Evolutionary conservation across 768 basidiomycete species (phyloP), one percentile per base, ranked within the genome.

Genomic region (Kwoniella sp.): DNA sequence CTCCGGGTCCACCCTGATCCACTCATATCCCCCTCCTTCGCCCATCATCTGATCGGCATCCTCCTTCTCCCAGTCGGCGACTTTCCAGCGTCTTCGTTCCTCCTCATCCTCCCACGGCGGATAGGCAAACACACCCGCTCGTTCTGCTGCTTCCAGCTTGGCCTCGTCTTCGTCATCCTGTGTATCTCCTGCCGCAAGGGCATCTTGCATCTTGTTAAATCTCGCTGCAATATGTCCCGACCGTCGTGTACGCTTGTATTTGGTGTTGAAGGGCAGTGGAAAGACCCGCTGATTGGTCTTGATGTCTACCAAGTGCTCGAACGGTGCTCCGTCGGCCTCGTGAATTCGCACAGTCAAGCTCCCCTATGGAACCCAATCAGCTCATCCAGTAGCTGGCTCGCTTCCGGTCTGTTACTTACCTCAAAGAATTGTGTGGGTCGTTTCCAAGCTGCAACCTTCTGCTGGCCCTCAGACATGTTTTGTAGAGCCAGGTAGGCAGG

Each of bases 311-410:
- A 99, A 89, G 69, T 99, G 95, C 71, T 99, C 95, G 70, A 96
- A 98, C 0, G 95, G 93, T 31, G 95, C 98, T 3, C 93, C 95
- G 70, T 99, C 95, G 0, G 93, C 95, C 78, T 99, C 95, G 67
- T 98, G 93, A 45, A 98, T 95, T 26, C 95, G 88, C 53, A 99
- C 86, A 23, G 95, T 98, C 86, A 99, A 89, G 79, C 91, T 89
- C 15, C 95, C 95, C 84, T 90, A 50, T 20, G 10, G 20, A 34
- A 34, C 22, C n/a, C 34, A 20, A 52, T 46, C 39, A 46, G 47
- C n/a, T 33, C 3, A n/a, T n/a, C n/a, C n/a, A n/a, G n/a, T n/a
- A n/a, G n/a, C n/a, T n/a, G n/a, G n/a, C n/a, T n/a, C n/a, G n/a
- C 3, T 22, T 20, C 9, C 8, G 27, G 20, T 36, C 12, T 33